These are phyloP conservation scores for Microthyrium microscopicum DNA, from an alignment of 2,329 filamentous ascomycete genomes.

Conservation along the genomic window DNA sequence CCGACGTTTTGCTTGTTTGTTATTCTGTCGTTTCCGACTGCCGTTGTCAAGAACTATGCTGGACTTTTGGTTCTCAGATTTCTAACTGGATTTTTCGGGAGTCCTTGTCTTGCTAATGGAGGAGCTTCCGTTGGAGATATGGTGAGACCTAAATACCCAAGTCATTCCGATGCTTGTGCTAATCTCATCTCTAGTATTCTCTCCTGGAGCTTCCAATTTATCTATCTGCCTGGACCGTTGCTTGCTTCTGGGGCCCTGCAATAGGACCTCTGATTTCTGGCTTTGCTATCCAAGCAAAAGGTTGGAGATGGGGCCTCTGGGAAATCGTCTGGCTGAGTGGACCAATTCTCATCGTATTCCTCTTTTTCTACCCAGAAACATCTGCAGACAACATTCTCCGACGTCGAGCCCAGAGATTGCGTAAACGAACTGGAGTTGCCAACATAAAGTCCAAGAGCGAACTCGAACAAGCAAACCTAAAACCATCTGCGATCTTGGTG, in stretches of 20 bases:
- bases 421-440: slow-evolving; percentile 40
- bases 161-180: no score
- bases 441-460: slow-evolving; percentile 45
- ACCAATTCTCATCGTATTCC: slow-evolving; percentile 14
- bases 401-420: slow-evolving; percentile 42
- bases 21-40: slow-evolving; percentile 30
- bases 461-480: slow-evolving; percentile 41
- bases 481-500: slow-evolving; percentile 27
- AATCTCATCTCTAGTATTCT: no score
- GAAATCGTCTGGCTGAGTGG: slow-evolving; percentile 14
- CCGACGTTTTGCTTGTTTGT: slow-evolving; percentile 32
- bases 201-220: slow-evolving; percentile 27
- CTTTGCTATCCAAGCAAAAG: slow-evolving; percentile 12
- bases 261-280: slow-evolving; percentile 14
- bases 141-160: no score
- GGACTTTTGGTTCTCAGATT: slow-evolving; percentile 37
- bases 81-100: slow-evolving; percentile 35
- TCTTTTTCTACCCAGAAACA: slow-evolving; percentile 26
- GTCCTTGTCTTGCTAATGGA: slow-evolving; percentile 42
- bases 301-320: slow-evolving; percentile 15
- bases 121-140: slow-evolving; percentile 30
- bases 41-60: slow-evolving; percentile 33
- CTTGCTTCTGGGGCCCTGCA: slow-evolving; percentile 20
- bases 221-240: slow-evolving; percentile 26
- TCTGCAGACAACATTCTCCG: slow-evolving; percentile 41